phyloP scores from a whole-genome alignment of 164 flowering plant species.

The Tinospora cordifolia region DNA sequence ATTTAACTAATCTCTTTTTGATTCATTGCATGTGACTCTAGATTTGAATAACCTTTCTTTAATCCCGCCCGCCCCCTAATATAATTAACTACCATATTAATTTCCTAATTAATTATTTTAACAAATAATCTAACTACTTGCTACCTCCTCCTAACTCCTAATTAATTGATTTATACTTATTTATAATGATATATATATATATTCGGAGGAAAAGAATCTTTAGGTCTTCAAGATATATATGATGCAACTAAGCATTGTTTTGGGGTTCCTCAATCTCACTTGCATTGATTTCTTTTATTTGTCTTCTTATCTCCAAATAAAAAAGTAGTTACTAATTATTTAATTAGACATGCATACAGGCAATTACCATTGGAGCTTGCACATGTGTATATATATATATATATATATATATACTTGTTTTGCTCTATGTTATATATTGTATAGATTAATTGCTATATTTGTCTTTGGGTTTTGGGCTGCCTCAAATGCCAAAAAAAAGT shows the following conservation, averaged over 20 bases:
- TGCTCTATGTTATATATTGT: not conserved
- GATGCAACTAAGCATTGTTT: slow-evolving; percentile 8
- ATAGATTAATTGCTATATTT: not conserved
- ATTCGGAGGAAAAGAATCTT: slow-evolving; percentile 7
- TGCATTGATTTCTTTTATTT: slow-evolving; percentile 5
- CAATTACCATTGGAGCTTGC: too few relatives aligned
- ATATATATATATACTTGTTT: too few relatives aligned
- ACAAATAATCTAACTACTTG: not conserved
- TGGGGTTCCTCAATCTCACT: slow-evolving; percentile 14
- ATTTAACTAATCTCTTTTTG: slow-evolving; percentile 8
- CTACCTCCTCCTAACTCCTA: too few relatives aligned
- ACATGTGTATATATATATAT: too few relatives aligned
- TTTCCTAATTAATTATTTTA: not conserved
- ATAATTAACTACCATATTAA: not conserved
- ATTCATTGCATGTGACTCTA: slow-evolving; percentile 3
- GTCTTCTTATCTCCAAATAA: not conserved
- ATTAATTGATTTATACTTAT: not conserved
- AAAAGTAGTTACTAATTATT: too few relatives aligned
- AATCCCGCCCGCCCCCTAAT: too few relatives aligned
- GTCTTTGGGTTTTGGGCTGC: slow-evolving; percentile 20
- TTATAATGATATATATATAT: not conserved
- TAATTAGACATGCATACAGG: too few relatives aligned
- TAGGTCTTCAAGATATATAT: slow-evolving; percentile 11
- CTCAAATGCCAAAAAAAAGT: slow-evolving; percentile 9
- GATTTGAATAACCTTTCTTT: slow-evolving; percentile 8